A percentile compares a stretch with the other conserved stretches of the same genome.
phyloP scores from a whole-genome alignment of 768 basidiomycete genomes.

The Paxillus rubicundulus region DNA sequence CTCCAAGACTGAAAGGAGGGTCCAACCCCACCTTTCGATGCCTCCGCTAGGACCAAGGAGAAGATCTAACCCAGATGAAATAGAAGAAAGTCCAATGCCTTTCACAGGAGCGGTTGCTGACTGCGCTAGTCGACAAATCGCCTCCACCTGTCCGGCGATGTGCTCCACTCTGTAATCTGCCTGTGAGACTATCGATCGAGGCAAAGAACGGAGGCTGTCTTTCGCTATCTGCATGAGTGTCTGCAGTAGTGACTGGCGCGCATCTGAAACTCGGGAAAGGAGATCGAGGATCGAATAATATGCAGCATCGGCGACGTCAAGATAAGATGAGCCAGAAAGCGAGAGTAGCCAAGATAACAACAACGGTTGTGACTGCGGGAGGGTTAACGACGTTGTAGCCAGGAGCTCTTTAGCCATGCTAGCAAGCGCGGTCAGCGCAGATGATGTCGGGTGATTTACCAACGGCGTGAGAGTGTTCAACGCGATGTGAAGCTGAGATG shows the following conservation, averaged over 20 bases:
- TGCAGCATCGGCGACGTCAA: constrained; percentile 51
- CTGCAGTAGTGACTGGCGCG: constrained; percentile 48
- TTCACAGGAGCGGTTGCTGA: constrained; percentile 15
- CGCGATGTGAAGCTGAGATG: constrained; percentile 81
- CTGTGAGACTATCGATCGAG: constrained; percentile 65
- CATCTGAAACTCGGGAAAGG: constrained; percentile 39
- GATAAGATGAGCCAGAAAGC: constrained; percentile 58
- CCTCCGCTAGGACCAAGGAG: constrained; percentile 80
- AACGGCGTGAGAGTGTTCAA: constrained; percentile 73
- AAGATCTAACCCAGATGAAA: constrained; percentile 53
- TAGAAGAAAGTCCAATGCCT: constrained; percentile 34
- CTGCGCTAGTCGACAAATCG: constrained; percentile 54
- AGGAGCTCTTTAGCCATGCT: constrained; percentile 56
- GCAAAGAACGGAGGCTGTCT: constrained; percentile 67
- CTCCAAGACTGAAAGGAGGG: constrained; percentile 76
- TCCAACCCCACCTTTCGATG: constrained; percentile 92
- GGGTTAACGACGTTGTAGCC: constrained; percentile 52
- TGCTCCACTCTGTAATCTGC: constrained; percentile 77
- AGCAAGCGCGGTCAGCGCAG: constrained; percentile 58
- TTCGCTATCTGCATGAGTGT: constrained; percentile 59
- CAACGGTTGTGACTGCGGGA: constrained; percentile 66
- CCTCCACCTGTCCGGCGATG: constrained; percentile 62
- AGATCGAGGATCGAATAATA: constrained; percentile 44
- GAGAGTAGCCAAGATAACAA: constrained; percentile 73
- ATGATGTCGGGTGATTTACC: constrained; percentile 66